Conservation (phyloP, 1,284 basidiomycete genomes). For the Naganishia liquefaciens region DNA sequence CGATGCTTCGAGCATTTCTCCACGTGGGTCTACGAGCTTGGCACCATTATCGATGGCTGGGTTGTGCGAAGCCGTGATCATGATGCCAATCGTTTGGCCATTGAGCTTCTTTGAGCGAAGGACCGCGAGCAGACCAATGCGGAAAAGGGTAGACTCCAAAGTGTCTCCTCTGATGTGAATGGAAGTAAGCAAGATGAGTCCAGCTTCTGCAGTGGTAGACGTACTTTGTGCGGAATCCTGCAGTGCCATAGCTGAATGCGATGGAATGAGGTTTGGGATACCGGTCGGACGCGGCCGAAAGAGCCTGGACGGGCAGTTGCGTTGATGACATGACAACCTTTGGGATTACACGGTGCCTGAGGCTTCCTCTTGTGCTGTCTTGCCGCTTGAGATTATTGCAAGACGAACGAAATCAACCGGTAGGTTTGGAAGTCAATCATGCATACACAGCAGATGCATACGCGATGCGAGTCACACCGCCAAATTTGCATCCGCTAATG, state of each 20-base stretch:
- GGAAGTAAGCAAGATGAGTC: background rate
- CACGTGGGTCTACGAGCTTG: conserved; percentile 93
- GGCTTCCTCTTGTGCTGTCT: no score
- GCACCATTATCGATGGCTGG: conserved; percentile 99
- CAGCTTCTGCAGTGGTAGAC: conserved; percentile 46
- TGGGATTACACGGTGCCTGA: no score
- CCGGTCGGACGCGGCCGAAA: conserved; percentile 34
- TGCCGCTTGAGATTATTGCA: no score
- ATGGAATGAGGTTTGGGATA: conserved; percentile 56
- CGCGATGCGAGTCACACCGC: no score
- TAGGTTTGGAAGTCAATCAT: no score
- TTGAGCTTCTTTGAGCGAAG: conserved; percentile 85
- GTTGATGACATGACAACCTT: conserved; percentile 1
- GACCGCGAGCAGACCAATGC: conserved; percentile 86
- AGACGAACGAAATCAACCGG: no score
- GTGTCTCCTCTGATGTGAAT: conserved; percentile 17
- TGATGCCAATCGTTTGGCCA: conserved; percentile 91
- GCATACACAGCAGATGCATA: no score
- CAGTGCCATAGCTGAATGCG: conserved; percentile 85
- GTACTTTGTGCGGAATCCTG: conserved; percentile 89
- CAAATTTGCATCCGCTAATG: no score
- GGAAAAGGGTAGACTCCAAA: conserved; percentile 90
- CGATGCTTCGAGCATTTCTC: conserved; percentile 97
- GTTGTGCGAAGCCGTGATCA: conserved; percentile 99
- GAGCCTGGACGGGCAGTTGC: conserved; percentile 17